phyloP scores from a whole-genome alignment of 768 basidiomycete genomes.

The Mycena rebaudengoi region DNA sequence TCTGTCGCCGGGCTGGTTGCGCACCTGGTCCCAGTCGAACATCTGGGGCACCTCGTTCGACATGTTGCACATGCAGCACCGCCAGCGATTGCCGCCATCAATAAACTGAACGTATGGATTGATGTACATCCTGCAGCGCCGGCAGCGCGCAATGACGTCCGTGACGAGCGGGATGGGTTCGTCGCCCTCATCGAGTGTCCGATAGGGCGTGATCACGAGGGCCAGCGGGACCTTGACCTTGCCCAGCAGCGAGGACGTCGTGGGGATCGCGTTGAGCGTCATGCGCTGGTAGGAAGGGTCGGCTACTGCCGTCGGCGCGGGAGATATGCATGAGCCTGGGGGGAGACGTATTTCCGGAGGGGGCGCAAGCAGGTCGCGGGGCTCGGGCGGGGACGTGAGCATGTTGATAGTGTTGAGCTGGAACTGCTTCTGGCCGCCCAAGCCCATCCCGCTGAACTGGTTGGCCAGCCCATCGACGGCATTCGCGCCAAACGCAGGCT shows the following conservation, averaged over 20 bases:
- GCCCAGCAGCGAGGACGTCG: conserved; percentile 83
- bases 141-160: conserved; percentile 95
- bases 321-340: conserved; percentile 82
- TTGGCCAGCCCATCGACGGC: conserved; percentile 72
- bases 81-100: conserved; percentile 97
- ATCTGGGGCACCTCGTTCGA: conserved; percentile 98
- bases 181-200: conserved; percentile 84
- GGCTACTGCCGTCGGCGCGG: conserved; percentile 81
- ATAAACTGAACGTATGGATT: conserved; percentile 98
- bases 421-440: conserved; percentile 80
- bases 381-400: conserved; percentile 92
- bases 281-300: conserved; percentile 92
- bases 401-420: conserved; percentile 90
- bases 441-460: conserved; percentile 91
- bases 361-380: conserved; percentile 78
- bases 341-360: conserved; percentile 94
- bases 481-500: conserved; percentile 42
- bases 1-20: conserved; percentile 93
- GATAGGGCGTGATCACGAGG: conserved; percentile 90
- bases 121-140: conserved; percentile 96
- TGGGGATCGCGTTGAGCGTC: conserved; percentile 93
- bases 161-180: conserved; percentile 88
- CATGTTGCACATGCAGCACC: conserved; percentile 99
- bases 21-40: conserved; percentile 97
- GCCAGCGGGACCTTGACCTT: conserved; percentile 94